Evolutionary conservation across 495 filamentous ascomycete genomes (phyloP).

Genomic region (Lepraria neglecta): DNA sequence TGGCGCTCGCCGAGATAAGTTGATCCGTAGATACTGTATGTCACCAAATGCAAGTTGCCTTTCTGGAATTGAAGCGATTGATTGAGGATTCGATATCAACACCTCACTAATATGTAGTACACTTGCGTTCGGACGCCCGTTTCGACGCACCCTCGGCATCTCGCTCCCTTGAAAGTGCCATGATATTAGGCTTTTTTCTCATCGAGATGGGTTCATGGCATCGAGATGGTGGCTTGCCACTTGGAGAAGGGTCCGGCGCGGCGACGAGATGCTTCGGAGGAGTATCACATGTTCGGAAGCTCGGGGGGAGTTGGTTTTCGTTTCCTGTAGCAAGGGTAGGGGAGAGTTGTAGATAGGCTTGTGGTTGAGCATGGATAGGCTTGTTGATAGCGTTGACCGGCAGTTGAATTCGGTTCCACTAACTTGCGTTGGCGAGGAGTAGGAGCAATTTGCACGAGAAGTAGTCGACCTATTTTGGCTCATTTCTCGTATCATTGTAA

Average conservation of each 20-base stretch:
- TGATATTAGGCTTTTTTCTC: background rate
- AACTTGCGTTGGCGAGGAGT: background rate
- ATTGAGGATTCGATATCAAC: background rate
- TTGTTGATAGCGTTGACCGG: background rate
- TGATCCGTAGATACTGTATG: background rate
- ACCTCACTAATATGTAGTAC: background rate
- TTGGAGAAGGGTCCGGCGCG: background rate
- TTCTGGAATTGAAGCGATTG: background rate
- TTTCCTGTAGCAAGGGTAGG: background rate
- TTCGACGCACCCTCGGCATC: background rate
- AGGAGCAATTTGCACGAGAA: background rate
- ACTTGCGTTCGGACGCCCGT: background rate
- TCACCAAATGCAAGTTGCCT: slow-evolving; percentile 5
- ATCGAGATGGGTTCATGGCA: slow-evolving; percentile 1
- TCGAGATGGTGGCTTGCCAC: slow-evolving; percentile 7
- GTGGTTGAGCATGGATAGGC: too few relatives aligned
- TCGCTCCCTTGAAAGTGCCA: background rate
- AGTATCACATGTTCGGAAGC: background rate
- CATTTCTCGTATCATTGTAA: background rate
- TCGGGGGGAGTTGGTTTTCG: background rate
- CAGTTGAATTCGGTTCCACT: background rate
- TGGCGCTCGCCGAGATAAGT: slow-evolving; percentile 1
- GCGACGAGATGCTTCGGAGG: background rate
- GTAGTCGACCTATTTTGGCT: background rate
- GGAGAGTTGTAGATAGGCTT: background rate